Conservation (phyloP, 2,329 filamentous ascomycete species). For the Fusarium circinatum region DNA sequence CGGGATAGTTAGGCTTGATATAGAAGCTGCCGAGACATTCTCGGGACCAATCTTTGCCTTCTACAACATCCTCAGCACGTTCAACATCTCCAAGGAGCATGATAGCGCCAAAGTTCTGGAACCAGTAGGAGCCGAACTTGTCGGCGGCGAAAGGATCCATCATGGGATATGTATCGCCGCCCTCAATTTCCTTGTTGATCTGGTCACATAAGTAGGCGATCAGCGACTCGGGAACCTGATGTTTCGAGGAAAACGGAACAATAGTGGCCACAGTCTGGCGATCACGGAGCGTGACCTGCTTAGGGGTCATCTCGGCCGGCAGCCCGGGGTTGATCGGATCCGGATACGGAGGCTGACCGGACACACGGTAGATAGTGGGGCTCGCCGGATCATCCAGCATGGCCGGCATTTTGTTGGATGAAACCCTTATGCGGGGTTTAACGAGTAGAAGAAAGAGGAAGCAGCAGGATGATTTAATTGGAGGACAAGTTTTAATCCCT, state of each 20-base stretch:
- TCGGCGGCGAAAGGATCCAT: constrained; percentile 78
- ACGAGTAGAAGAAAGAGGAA: not conserved
- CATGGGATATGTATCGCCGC: constrained; percentile 93
- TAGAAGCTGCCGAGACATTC: constrained; percentile 91
- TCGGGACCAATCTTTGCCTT: constrained; percentile 79
- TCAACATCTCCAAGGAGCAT: constrained; percentile 85
- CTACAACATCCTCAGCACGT: constrained; percentile 65
- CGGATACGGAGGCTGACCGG: constrained; percentile 73
- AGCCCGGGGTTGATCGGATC: constrained; percentile 70
- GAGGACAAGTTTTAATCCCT: constrained; percentile 2
- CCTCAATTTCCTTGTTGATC: constrained; percentile 89
- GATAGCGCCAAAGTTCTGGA: constrained; percentile 87
- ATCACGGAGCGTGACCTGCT: constrained; percentile 84
- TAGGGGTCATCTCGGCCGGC: constrained; percentile 74
- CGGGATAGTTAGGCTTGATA: constrained; percentile 93
- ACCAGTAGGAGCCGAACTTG: constrained; percentile 86
- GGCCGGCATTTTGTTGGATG: constrained; percentile 70
- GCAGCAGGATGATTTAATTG: constrained; percentile 12
- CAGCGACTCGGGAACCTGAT: constrained; percentile 79
- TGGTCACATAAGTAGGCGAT: constrained; percentile 83
- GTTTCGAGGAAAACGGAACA: constrained; percentile 81
- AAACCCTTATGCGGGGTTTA: constrained; percentile 17
- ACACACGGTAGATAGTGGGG: constrained; percentile 75
- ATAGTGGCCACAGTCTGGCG: constrained; percentile 85
- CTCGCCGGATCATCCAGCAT: constrained; percentile 81